Evolutionary conservation across 306 rosid genomes (phyloP), one percentile per base, ranked within the genome.

Genomic region (Nissolia schottii): DNA sequence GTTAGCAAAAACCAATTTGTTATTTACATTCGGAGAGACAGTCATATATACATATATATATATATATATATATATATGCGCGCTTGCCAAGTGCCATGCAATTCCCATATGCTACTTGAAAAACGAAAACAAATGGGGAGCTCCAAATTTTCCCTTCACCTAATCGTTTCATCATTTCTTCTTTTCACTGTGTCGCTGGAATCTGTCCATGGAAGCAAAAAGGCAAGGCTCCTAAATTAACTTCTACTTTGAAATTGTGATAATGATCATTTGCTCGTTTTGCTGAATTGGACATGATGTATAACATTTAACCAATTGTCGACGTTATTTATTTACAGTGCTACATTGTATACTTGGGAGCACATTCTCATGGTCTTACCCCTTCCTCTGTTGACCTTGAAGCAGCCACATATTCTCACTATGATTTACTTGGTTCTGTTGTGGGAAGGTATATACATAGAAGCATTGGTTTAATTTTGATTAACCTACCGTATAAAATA

Each of bases 281-380:
- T 38, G 38, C 15, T 38, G 49, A 22, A 7, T 22, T 31, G n/a
- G n/a, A 62, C 19, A 22, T 64, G 0, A 10, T 60, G 3, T 32
- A 8, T n/a, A 13, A 23, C 54, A 23, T 51, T 25, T 35, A 11
- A 28, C 16, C 27, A 67, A 67, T 49, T 35, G 23, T 3, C 53
- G 35, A n/a, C n/a, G n/a, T 14, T 46, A 35, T 25, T 70, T 55
- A 41, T 54, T 71, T 57, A 38, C 23, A 79, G 83, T 79, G 83
- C 35, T 79, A 73, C 72, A 73, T 73, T 79, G 83, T 67, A 18
- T 79, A 79, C 67, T 38, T 73, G 66, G 83, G 83, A 59, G 54
- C 76, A 67, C 83, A 79, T 51, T 82, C 82, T 16, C 85, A 77
- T 62, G 85, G 85, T 40, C 59, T 74, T 41, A 54, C 6, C 12